Percentiles rank a stretch among this genome's conserved stretches.
phyloP scores from a whole-genome alignment of 2,329 filamentous ascomycete genomes.

The Golovinomyces cichoracearum region DNA sequence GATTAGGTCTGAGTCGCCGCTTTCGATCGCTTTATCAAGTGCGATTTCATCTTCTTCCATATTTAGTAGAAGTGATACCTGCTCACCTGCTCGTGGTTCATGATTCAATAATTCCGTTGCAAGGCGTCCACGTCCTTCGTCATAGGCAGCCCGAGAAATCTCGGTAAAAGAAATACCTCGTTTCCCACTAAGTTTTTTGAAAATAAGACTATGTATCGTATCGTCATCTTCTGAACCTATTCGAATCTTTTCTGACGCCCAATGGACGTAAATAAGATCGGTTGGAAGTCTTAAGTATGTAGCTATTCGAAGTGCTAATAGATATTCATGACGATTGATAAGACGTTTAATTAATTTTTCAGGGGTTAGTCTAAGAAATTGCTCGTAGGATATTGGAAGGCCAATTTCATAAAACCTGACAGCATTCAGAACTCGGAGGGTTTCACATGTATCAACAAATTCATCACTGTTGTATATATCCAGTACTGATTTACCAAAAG shows the following conservation, averaged over 20 bases:
- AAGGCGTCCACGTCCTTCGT: conserved; percentile 70
- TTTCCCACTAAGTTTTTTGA: conserved; percentile 65
- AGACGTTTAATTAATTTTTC: conserved; percentile 69
- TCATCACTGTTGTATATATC: conserved; percentile 97
- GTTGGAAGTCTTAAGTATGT: conserved; percentile 66
- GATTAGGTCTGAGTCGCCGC: conserved; percentile 81
- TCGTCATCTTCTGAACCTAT: conserved; percentile 67
- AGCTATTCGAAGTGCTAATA: conserved; percentile 68
- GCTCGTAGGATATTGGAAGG: conserved; percentile 72
- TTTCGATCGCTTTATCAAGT: conserved; percentile 87
- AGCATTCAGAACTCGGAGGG: conserved; percentile 71
- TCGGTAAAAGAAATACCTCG: conserved; percentile 86
- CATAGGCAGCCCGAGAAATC: conserved; percentile 76
- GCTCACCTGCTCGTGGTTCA: conserved; percentile 80
- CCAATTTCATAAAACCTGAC: conserved; percentile 79
- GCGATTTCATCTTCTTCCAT: conserved; percentile 94
- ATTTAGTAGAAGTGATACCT: conserved; percentile 72
- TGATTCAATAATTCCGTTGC: conserved; percentile 81
- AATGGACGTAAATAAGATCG: conserved; percentile 82
- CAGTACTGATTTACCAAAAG: conserved; percentile 88
- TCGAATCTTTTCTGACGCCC: conserved; percentile 86
- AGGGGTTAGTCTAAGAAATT: conserved; percentile 72
- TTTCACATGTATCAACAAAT: conserved; percentile 96
- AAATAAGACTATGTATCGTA: conserved; percentile 60
- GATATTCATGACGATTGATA: conserved; percentile 70